Evolutionary conservation across 1,284 basidiomycete genomes (phyloP), one percentile per base, ranked within the genome.

Genomic region (Anthracocystis panici-leucophaei): DNA sequence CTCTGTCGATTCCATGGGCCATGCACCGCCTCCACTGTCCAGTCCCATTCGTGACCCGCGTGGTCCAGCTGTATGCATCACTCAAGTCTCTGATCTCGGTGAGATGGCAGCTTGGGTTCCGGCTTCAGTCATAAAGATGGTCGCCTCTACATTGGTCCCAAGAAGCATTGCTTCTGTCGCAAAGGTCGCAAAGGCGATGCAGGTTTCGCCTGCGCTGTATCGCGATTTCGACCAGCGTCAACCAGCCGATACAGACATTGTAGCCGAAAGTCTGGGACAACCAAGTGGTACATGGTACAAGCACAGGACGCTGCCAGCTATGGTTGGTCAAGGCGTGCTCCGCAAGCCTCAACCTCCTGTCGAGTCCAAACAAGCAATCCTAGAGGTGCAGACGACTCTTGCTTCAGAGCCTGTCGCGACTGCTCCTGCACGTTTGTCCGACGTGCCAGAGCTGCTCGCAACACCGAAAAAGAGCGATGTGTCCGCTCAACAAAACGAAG

Each of bases 101-200:
- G 72, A 77, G 31, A 70, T 77, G 58, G 79, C 80, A 1, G 69
- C 79, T 18, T 82, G 80, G 80, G 75, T 82, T 8, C 80, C 80
- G 0, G 58, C 77, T 4, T 74, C 72, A 9, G 75, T 81, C 29
- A 72, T 82, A 56, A 72, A 70, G 55, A 81, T 82, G 80, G 80
- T 82, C 42, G 79, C 79, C 2, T 67, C 64, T 2, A 79, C 80
- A 1, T 35, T 82, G 49, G 80, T 82, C 20, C 80, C 80, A 0
- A 48, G 80, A 10, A 73, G 68, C 27, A 62, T 82, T n/a, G 71
- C 70, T 4, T 66, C 70, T 0, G 80, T 82, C 20, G 73, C 75
- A 5, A 81, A 80, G 21, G 62, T 77, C 12, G 77, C 80, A 21
- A 68, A 67, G 31, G 59, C 62, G 12, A 79, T 80, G 70, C 57